Base-by-base conservation (phyloP, 2,329 filamentous ascomycete genomes). In the Pseudogymnoascus sp. region DNA sequence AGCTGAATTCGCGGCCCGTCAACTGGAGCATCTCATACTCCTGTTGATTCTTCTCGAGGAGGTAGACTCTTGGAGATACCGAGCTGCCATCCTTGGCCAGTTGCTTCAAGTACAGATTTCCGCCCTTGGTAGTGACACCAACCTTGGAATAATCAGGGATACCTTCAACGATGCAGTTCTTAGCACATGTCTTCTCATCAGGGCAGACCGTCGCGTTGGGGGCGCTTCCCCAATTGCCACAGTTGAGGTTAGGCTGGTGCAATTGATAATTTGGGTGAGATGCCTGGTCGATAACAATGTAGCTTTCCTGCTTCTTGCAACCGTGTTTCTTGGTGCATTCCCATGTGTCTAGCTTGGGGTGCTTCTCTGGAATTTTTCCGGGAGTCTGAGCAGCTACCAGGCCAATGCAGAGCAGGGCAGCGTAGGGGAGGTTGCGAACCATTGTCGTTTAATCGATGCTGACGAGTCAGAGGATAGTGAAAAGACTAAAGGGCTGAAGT, bases 101-200 rank as follows among this genome's bases (percentile, higher is more conserved):
- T 66, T 65, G 65, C 18, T 75, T 71, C 65, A 81, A 67, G 21
- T 68, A 71, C 40, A 81, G 49, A 7, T 69, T 70, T 16, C 70
- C 71, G 7, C 75, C 77, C 2, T 68, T 68, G 0, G 77, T 75
- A 5, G 68, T 72, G 12, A 81, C 75, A n/a, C 78, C 78, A 36
- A 75, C 72, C 56, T 73, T 72, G 1, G 72, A 68, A 69, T 85
- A 85, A 71, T 84, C 74, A 11, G 69, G 69, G 53, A 82, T 77
- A 8, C 79, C 81, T 38, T 84, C 78, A 42, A 84, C 77, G 63
- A 82, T 75, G 69, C 83, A 85, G 72, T 84, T 84, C 68, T 77
- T 68, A 3, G 80, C 78, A 65, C 83, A 85, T 0, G 78, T 77
- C 63, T 74, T 75, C 63, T 77, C 76, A 65, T 81, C 78, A 0